phyloP scores from a whole-genome alignment of 1,284 basidiomycete genomes.

The Veloporphyrellus conicus region DNA sequence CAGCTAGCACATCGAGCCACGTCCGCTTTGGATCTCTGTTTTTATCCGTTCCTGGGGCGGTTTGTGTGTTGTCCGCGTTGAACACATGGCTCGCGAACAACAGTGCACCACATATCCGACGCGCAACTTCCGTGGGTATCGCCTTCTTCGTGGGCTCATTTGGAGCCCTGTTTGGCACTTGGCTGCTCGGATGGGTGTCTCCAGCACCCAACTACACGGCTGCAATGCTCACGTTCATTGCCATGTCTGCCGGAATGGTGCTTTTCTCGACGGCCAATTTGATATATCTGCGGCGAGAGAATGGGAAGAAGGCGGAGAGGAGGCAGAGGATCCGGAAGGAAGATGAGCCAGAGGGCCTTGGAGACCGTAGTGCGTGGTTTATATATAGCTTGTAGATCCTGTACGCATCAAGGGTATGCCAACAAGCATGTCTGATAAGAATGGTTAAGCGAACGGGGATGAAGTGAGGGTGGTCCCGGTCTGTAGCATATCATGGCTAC shows the following conservation, averaged over 20 bases:
- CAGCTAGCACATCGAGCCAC: slow-evolving; percentile 28
- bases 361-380: slow-evolving; percentile 34
- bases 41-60: slow-evolving; percentile 45
- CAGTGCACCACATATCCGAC: slow-evolving; percentile 49
- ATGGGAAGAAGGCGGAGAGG: slow-evolving; percentile 20
- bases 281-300: slow-evolving; percentile 22
- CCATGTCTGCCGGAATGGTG: slow-evolving; percentile 35
- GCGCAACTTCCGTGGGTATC: slow-evolving; percentile 51
- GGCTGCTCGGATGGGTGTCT: slow-evolving; percentile 46
- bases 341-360: slow-evolving; percentile 21
- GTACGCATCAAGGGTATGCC: no score
- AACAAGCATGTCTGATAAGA: no score
- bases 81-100: slow-evolving; percentile 59
- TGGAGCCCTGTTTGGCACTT: slow-evolving; percentile 55
- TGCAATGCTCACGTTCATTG: slow-evolving; percentile 39
- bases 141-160: slow-evolving; percentile 50
- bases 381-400: slow-evolving; percentile 28
- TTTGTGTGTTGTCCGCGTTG: slow-evolving; percentile 41
- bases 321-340: slow-evolving; percentile 13
- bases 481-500: no score
- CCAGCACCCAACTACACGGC: slow-evolving; percentile 41
- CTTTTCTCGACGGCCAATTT: slow-evolving; percentile 32
- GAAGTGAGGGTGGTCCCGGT: no score
- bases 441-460: not conserved
- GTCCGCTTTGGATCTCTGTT: slow-evolving; percentile 51